Evolutionary conservation across 1,284 basidiomycete species (phyloP).

Genomic region (Tilletia indica): DNA sequence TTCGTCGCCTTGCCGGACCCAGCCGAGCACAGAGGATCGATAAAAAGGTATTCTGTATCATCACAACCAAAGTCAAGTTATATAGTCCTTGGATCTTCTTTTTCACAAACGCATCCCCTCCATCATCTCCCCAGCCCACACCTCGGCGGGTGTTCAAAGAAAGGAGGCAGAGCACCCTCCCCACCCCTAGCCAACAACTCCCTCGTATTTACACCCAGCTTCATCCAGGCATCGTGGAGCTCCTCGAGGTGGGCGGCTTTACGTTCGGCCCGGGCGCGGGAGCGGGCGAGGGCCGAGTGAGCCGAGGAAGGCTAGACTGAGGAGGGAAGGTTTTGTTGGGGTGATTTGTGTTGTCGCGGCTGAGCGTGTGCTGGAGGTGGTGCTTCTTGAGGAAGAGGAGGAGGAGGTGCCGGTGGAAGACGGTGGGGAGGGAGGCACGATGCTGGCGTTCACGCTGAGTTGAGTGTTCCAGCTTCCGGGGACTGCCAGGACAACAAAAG

Average conservation of each 20-base stretch:
- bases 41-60: too few relatives aligned
- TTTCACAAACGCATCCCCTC: too few relatives aligned
- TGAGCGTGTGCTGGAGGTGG: background rate
- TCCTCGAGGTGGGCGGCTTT: background rate
- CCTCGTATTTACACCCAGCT: background rate
- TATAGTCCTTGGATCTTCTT: too few relatives aligned
- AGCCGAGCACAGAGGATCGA: too few relatives aligned
- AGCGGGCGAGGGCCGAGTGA: background rate
- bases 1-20: too few relatives aligned
- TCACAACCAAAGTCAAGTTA: too few relatives aligned
- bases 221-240: constrained; percentile 4
- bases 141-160: background rate
- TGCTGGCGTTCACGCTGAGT: constrained; percentile 1
- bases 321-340: background rate
- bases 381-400: background rate
- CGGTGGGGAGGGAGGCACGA: background rate
- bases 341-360: background rate
- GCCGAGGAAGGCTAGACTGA: background rate
- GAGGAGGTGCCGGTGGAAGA: too few relatives aligned
- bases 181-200: constrained; percentile 8
- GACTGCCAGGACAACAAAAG: background rate
- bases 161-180: background rate
- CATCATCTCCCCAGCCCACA: constrained; percentile 1
- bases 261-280: background rate
- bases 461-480: background rate